Evolutionary conservation across 208 protist species (phyloP).

Genomic region (Borovskyia barvae): DNA sequence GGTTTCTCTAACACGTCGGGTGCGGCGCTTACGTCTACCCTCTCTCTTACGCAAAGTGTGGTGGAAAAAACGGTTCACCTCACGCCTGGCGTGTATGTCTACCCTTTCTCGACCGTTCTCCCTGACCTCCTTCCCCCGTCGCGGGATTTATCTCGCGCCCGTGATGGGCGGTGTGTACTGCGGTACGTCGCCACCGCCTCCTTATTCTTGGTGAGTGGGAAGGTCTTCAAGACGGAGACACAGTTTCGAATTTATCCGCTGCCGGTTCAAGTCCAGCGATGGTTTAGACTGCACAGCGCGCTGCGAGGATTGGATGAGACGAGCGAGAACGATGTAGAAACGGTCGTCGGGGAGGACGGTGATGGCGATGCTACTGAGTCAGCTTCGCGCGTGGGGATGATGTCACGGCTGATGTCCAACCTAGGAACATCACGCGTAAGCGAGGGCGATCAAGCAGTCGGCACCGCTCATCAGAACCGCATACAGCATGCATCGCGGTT

Average conservation of each 20-base stretch:
- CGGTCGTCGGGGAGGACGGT: neutral
- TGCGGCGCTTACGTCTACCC: too few relatives aligned
- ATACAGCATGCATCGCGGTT: slow-evolving; percentile 23
- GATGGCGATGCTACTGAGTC: neutral
- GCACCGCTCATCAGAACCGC: slow-evolving; percentile 8
- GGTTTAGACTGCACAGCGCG: slow-evolving; percentile 51
- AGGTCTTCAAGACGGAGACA: slow-evolving; percentile 17
- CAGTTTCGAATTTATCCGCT: slow-evolving; percentile 38
- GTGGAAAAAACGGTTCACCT: slow-evolving; percentile 17
- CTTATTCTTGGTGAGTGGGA: slow-evolving; percentile 31
- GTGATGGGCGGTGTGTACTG: slow-evolving; percentile 29
- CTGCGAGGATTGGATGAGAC: neutral
- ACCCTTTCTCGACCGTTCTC: slow-evolving; percentile 55
- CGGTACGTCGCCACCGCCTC: slow-evolving; percentile 38
- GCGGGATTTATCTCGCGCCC: slow-evolving; percentile 14
- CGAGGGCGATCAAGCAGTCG: neutral
- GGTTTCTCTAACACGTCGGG: too few relatives aligned
- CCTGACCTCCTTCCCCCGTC: slow-evolving; percentile 53
- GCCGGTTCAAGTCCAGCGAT: slow-evolving; percentile 55
- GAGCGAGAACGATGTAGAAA: neutral
- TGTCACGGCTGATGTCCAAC: slow-evolving; percentile 11
- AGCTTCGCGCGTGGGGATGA: neutral
- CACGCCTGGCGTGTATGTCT: slow-evolving; percentile 60
- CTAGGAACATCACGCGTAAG: slow-evolving; percentile 2
- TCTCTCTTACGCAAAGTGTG: slow-evolving; percentile 1